Evolutionary conservation across 345 rosid species (phyloP).

Genomic region (Linum usitatissimum): DNA sequence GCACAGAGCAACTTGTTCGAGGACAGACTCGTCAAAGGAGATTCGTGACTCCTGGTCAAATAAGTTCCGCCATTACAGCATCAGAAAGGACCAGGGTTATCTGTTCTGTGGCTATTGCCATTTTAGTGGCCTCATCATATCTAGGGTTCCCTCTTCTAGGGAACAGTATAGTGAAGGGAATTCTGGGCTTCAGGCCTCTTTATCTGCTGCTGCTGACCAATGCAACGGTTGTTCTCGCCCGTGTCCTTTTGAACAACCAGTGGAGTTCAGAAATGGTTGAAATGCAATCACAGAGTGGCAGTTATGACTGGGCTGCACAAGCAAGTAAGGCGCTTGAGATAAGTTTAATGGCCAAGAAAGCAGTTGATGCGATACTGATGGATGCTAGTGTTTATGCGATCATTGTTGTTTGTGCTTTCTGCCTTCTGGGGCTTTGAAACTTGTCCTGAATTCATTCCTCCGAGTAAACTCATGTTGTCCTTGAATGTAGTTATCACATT

Average conservation of each 20-base stretch:
- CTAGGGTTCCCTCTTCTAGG: conserved; percentile 49
- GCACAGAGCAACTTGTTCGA: conserved; percentile 15
- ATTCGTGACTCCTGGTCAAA: too few species aligned
- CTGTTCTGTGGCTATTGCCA: conserved; percentile 36
- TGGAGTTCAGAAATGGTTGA: conserved; percentile 14
- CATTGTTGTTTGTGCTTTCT: conserved; percentile 47
- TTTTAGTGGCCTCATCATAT: conserved; percentile 40
- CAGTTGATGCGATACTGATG: conserved; percentile 51
- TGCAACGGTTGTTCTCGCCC: conserved; percentile 40
- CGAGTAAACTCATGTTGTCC: too few species aligned
- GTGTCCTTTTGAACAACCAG: conserved; percentile 25
- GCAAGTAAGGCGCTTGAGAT: conserved; percentile 55
- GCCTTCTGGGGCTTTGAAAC: conserved; percentile 16
- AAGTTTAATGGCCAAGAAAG: conserved; percentile 46
- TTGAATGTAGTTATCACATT: too few species aligned
- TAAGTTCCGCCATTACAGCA: conserved; percentile 31
- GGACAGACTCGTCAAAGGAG: not conserved
- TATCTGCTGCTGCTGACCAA: conserved; percentile 51
- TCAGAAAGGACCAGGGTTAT: conserved; percentile 38
- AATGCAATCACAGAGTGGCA: conserved; percentile 15
- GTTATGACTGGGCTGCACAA: conserved; percentile 43
- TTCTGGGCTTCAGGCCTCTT: conserved; percentile 57
- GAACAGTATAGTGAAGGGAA: conserved; percentile 19
- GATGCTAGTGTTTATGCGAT: conserved; percentile 57
- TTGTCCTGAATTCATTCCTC: too few species aligned